Evolutionary conservation across 2,329 filamentous ascomycete species (phyloP).

Genomic region (Lachnellula cervina): DNA sequence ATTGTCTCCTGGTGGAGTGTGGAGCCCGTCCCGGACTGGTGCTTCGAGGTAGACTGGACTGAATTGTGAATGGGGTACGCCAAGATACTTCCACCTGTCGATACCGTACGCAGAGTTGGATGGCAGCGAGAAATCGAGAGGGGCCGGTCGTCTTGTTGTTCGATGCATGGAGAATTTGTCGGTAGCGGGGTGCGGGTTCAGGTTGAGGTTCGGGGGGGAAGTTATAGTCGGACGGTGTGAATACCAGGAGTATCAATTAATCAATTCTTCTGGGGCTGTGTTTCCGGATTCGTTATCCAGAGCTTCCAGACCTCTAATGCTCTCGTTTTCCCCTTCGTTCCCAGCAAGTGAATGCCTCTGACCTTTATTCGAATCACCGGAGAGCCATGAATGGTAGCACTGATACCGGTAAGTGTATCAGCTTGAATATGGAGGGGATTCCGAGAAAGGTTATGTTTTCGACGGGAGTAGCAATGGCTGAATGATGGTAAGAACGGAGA

Average conservation of each 20-base stretch:
- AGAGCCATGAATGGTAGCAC: slow-evolving; percentile 22
- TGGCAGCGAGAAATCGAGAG: slow-evolving; percentile 28
- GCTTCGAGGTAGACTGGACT: slow-evolving; percentile 23
- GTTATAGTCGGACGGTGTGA: background rate
- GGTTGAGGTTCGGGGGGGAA: slow-evolving; percentile 1
- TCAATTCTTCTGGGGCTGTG: background rate
- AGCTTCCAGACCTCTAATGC: slow-evolving; percentile 10
- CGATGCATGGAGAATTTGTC: slow-evolving; percentile 29
- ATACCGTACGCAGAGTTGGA: slow-evolving; percentile 15
- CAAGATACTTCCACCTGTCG: slow-evolving; percentile 22
- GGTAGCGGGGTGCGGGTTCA: background rate
- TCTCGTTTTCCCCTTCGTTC: slow-evolving; percentile 6
- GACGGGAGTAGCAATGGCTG: background rate
- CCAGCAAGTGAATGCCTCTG: slow-evolving; percentile 15
- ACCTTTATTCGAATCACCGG: slow-evolving; percentile 13
- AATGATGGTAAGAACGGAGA: background rate
- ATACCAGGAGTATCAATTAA: background rate
- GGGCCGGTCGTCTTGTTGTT: slow-evolving; percentile 26
- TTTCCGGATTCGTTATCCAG: background rate
- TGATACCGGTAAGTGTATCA: slow-evolving; percentile 17
- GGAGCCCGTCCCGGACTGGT: slow-evolving; percentile 37
- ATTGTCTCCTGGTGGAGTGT: slow-evolving; percentile 47
- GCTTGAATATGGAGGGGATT: slow-evolving; percentile 6
- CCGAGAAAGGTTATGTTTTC: slow-evolving; percentile 1
- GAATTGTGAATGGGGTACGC: slow-evolving; percentile 10